Base-by-base conservation (phyloP, 1,284 basidiomycete genomes). In the Veloboletus limbatus region DNA sequence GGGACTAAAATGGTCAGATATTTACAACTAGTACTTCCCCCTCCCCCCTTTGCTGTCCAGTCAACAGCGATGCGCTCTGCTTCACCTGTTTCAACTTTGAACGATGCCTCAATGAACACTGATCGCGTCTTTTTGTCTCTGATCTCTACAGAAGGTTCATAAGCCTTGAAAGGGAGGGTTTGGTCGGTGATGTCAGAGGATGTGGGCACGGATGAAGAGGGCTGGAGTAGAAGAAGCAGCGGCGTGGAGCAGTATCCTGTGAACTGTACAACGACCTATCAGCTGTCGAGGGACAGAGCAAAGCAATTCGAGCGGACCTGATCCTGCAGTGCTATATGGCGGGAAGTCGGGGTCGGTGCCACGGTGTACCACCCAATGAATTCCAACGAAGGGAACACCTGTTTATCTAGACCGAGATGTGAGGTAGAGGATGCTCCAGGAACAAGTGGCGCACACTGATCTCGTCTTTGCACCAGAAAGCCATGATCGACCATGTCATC, bases 61-160 rank as follows among this genome's bases (percentile, higher is more conserved):
- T 99, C 95, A 0, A 99, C 96, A 2, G 97, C 97, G 53, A 99
- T 97, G 24, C 97, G 82, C 65, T 99, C 96, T 6, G 97, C 96
- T 69, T 99, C 97, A 22, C 96, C 96, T 0, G 95, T 97, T 68
- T 97, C 93, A n/a, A 99, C 86, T 45, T 76, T 85, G 70, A 79
- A 98, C 2, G 83, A 69, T 1, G 82, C 88, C 53, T 90, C 87
- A 25, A 94, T 82, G 62, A 91, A 96, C 8, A 90, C 85, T 0
- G 84, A 81, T 41, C 87, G 79, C 36, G 87, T 80, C 57, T 78
- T 82, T 50, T 85, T 78, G 56, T 89, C 85, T 43, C 82, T 77
- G 45, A 93, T 85, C 60, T 92, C 88, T 27, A 93, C 77, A 2
- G 88, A 87, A 0, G 90, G 86, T 60, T 97, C 92, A 62, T 88